Evolutionary conservation across 2,329 filamentous ascomycete genomes (phyloP), one percentile per base, ranked within the genome.

Genomic region (Paraphaeosphaeria minitans): DNA sequence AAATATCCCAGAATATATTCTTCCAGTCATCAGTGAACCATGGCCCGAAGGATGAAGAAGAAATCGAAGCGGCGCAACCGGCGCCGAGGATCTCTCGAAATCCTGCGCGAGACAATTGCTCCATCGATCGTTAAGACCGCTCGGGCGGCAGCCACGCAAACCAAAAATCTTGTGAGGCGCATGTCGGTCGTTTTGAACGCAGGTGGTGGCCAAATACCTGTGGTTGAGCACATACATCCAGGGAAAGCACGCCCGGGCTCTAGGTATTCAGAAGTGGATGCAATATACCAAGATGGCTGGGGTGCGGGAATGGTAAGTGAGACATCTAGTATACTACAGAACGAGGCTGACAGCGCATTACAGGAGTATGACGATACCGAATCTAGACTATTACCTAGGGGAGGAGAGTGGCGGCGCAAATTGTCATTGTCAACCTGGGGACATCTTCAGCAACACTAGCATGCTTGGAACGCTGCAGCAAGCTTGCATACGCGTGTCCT

Each of bases 231-330:
- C 14, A 7, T 50, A 7, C 53, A 56, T 22, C 45, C 45, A 9
- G 33, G 50, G 35, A 37, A 31, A 19, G 29, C 21, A 12, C 53
- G 53, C 8, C 48, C 45, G 33, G 45, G 35, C 33, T 56, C 53
- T 16, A 56, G 45, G 24, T 56, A 56, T 22, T 56, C 53, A 22
- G 53, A 50, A 35, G 35, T 50, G n/a, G 53, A 56, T 49, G 53
- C 43, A 14, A 21, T 49, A 5, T 56, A 56, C 43, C 53, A 43
- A 19, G 43, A 49, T 22, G 53, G 53, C 12, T 56, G 41, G 53
- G 8, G 16, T 24, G 27, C 16, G 12, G 22, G 27, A 53, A n/a
- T 19, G n/a, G 39, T 42, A 42, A n/a, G 16, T 21, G 10, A 5
- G 4, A 19, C 2, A 9, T 42, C n/a, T 19, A 9, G 2, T 7